Percentiles rank a stretch among this genome's conserved stretches.
phyloP scores from a whole-genome alignment of 2,329 filamentous ascomycete species.

The Aspergillus nomiae region DNA sequence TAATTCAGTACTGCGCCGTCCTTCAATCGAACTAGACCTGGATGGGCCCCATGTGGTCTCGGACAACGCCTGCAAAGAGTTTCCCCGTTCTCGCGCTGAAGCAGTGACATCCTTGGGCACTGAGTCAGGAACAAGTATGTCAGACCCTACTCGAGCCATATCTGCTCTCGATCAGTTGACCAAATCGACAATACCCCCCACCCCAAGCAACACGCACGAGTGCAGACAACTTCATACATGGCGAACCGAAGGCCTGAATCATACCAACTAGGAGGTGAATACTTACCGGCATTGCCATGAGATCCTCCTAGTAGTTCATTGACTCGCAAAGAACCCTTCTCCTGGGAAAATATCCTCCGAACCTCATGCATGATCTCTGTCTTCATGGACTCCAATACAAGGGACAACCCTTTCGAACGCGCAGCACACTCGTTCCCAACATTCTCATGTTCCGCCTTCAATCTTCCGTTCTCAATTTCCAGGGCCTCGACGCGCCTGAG shows the following conservation, averaged over 20 bases:
- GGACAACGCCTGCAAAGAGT: constrained; percentile 6
- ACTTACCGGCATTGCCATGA: background rate
- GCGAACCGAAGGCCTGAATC: background rate
- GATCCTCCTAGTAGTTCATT: background rate
- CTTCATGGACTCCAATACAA: background rate
- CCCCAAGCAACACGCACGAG: background rate
- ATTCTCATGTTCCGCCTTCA: constrained; percentile 1
- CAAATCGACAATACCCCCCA: background rate
- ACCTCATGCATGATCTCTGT: background rate
- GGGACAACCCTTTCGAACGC: background rate
- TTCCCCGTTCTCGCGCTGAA: background rate
- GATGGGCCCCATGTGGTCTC: constrained; percentile 17
- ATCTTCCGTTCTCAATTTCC: constrained; percentile 4
- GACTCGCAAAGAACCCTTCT: background rate
- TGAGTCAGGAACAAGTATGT: constrained; percentile 20
- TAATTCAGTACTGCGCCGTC: background rate
- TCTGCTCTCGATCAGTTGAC: background rate
- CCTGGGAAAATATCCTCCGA: background rate
- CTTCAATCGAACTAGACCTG: background rate
- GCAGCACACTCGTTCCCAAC: background rate
- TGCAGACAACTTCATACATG: background rate
- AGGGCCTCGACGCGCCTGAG: constrained; percentile 5
- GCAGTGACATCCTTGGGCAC: constrained; percentile 6
- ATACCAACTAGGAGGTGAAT: background rate
- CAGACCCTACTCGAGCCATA: background rate